Evolutionary conservation across 352 stramenopile species (phyloP).

Genomic region (Phytophthora sp.): DNA sequence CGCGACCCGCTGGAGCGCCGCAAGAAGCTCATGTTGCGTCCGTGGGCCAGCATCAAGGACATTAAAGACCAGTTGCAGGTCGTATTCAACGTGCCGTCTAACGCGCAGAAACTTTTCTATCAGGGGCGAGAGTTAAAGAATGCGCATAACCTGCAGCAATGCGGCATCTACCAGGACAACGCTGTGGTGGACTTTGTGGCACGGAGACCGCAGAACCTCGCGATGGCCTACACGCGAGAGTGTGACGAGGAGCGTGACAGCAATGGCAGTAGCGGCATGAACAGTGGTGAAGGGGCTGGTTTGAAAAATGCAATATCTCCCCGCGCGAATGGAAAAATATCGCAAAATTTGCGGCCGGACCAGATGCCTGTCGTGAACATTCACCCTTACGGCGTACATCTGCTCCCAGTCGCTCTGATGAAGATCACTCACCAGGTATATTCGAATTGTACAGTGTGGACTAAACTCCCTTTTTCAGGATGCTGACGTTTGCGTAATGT

Average conservation of each 20-base stretch:
- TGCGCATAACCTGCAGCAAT: constrained; percentile 81
- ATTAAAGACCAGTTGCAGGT: constrained; percentile 87
- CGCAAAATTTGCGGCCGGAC: constrained; percentile 50
- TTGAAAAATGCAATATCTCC: constrained; percentile 14
- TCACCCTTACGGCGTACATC: constrained; percentile 76
- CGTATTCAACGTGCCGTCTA: constrained; percentile 80
- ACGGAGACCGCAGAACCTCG: constrained; percentile 61
- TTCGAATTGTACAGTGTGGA: background rate
- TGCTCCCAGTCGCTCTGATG: constrained; percentile 80
- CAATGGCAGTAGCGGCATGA: constrained; percentile 16
- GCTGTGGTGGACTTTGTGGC: constrained; percentile 81
- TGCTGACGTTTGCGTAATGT: constrained; percentile 5
- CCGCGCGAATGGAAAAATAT: constrained; percentile 26
- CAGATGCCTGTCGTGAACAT: constrained; percentile 76
- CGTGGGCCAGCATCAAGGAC: constrained; percentile 86
- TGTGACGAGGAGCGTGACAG: constrained; percentile 17
- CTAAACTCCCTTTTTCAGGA: background rate
- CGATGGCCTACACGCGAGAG: constrained; percentile 47
- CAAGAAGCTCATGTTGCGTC: constrained; percentile 83
- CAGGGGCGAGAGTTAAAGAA: constrained; percentile 87
- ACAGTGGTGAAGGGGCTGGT: constrained; percentile 14
- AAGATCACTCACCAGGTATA: constrained; percentile 82
- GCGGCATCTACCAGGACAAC: constrained; percentile 85
- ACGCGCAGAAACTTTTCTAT: constrained; percentile 84
- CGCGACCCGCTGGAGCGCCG: constrained; percentile 78